Evolutionary conservation across 306 rosid genomes (phyloP).

Genomic region (Lathyrus oleraceus): DNA sequence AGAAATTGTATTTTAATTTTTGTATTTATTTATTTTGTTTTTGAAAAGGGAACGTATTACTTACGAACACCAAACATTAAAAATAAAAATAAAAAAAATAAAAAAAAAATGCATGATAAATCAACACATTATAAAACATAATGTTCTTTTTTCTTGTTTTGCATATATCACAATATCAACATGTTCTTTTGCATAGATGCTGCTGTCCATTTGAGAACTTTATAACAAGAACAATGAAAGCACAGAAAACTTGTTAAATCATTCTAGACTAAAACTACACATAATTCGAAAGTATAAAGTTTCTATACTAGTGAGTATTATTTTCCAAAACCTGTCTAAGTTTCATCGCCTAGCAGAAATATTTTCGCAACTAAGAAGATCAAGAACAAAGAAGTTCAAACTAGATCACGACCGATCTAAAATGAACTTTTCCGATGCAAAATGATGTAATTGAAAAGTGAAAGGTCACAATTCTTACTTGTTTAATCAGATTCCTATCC

Average conservation of each 20-base stretch:
- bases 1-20: too few species aligned
- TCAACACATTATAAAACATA: too few species aligned
- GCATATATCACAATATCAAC: too few species aligned
- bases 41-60: too few species aligned
- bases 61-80: too few species aligned
- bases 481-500: conserved; percentile 37
- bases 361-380: not conserved
- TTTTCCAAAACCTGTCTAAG: not conserved
- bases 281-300: not conserved
- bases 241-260: not conserved
- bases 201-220: too few species aligned
- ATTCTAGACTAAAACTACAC: not conserved
- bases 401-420: conserved; percentile 17
- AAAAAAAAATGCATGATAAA: too few species aligned
- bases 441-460: conserved; percentile 34
- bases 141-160: too few species aligned
- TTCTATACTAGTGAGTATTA: not conserved
- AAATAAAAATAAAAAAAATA: too few species aligned
- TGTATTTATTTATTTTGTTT: too few species aligned
- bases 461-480: conserved; percentile 37
- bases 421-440: conserved; percentile 26
- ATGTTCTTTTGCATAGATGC: too few species aligned
- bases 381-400: conserved; percentile 7
- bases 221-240: not conserved
- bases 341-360: not conserved